phyloP scores from a whole-genome alignment of 495 filamentous ascomycete species.

The Sporormia fimetaria region DNA sequence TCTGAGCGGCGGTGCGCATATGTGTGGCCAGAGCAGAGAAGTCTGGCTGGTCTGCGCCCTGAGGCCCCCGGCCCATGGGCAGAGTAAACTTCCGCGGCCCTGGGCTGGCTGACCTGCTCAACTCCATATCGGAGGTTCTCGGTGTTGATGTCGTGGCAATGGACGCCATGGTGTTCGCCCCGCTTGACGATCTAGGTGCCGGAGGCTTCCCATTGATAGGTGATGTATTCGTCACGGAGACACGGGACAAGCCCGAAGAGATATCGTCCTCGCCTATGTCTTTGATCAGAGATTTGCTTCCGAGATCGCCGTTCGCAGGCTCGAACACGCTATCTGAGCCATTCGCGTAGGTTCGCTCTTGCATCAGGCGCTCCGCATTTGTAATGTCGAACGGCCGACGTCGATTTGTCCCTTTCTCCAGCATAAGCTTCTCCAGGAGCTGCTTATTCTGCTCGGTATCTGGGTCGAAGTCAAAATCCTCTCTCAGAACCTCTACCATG shows the following conservation, averaged over 20 bases:
- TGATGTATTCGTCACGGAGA: slow-evolving; percentile 6
- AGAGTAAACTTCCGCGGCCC: slow-evolving; percentile 44
- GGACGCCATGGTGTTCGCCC: slow-evolving; percentile 41
- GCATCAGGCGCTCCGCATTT: slow-evolving; percentile 36
- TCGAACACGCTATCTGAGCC: slow-evolving; percentile 64
- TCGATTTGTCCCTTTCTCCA: slow-evolving; percentile 46
- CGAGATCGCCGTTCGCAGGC: slow-evolving; percentile 57
- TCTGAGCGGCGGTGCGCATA: slow-evolving; percentile 69
- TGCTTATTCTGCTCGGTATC: slow-evolving; percentile 51
- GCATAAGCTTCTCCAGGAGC: slow-evolving; percentile 47
- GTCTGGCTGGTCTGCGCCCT: slow-evolving; percentile 47
- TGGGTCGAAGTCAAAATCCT: slow-evolving; percentile 66
- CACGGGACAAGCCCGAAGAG: slow-evolving; percentile 18
- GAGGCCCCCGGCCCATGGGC: slow-evolving; percentile 23
- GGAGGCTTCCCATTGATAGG: slow-evolving; percentile 5
- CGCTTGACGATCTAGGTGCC: slow-evolving; percentile 45
- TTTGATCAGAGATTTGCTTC: slow-evolving; percentile 53
- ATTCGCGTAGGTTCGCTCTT: slow-evolving; percentile 32
- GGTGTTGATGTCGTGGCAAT: slow-evolving; percentile 44
- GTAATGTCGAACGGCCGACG: slow-evolving; percentile 61
- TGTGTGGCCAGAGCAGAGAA: slow-evolving; percentile 65
- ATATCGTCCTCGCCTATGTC: slow-evolving; percentile 33
- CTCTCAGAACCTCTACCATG: slow-evolving; percentile 62
- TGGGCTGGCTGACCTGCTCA: slow-evolving; percentile 50
- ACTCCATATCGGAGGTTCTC: slow-evolving; percentile 46